phyloP scores from a whole-genome alignment of 805 yeast species.

The Zygoascus bituminiphila region DNA sequence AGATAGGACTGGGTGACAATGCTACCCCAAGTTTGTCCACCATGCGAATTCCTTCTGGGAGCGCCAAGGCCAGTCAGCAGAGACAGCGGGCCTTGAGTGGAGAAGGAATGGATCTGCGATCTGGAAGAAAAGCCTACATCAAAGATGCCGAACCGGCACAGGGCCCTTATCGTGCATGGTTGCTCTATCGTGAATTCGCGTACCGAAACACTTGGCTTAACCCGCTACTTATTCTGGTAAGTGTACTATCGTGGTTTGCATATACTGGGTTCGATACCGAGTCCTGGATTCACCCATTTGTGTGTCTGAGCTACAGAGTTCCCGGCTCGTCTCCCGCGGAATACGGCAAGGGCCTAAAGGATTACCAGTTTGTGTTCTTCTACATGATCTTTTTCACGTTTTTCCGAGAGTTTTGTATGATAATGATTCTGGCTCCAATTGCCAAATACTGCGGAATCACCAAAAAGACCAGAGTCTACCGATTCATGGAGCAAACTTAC shows the following conservation, averaged over 20 bases:
- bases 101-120: conserved; percentile 31
- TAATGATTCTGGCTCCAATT: conserved; percentile 63
- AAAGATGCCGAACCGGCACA: conserved; percentile 15
- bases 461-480: conserved; percentile 48
- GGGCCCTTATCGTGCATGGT: conserved; percentile 35
- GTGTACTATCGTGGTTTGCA: conserved; percentile 28
- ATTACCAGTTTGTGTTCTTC: conserved; percentile 68
- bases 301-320: conserved; percentile 57
- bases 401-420: conserved; percentile 85
- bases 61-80: conserved; percentile 33
- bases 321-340: conserved; percentile 41
- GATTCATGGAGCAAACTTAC: conserved; percentile 93
- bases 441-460: conserved; percentile 48
- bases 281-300: conserved; percentile 56
- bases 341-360: conserved; percentile 85
- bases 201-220: conserved; percentile 61
- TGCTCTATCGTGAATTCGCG: conserved; percentile 50
- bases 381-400: conserved; percentile 86
- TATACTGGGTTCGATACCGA: conserved; percentile 50
- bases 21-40: conserved; percentile 61
- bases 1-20: conserved; percentile 65
- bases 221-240: conserved; percentile 46
- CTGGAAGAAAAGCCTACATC: conserved; percentile 30
- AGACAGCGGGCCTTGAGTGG: conserved; percentile 29
- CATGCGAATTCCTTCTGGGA: conserved; percentile 42